Evolutionary conservation across 1,284 basidiomycete genomes (phyloP), one percentile per base, ranked within the genome.

Genomic region (Irpex rosettiformis): DNA sequence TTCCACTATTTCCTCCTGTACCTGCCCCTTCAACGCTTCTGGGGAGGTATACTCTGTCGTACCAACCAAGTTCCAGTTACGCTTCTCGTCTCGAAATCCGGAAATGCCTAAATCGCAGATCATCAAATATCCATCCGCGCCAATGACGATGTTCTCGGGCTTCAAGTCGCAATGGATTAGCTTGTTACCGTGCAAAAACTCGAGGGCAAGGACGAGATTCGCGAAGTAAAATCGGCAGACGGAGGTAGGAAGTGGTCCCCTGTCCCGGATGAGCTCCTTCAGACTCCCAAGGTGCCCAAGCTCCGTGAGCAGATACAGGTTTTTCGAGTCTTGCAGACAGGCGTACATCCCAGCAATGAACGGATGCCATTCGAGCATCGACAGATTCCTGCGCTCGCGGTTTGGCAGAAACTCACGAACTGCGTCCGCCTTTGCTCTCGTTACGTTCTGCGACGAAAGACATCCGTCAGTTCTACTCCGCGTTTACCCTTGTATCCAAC

Each of bases 161-260:
- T 94, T 94, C 65, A 95, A 79, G 69, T 94, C 91, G n/a, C 90
- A 81, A 70, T 95, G 93, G 3, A 90, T 83, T 63, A 94, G 83
- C 58, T 85, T 85, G 62, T 88, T 80, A 33, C 72, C 75, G 66
- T 91, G 89, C 2, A 96, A 73, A 70, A 90, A 91, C 56, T 86
- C 82, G 57, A 94, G 75, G 0, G 82, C 91, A 51, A 82, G 83
- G 47, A 86, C 84, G 66, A 94, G 76, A 62, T 84, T 85, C 25
- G 77, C 69, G 63, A 78, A 79, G 66, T 83, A 85, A 68, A 86
- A 86, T 4, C 72, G 69, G 5, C 73, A 71, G 0, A 64, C 67
- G 0, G 64, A 51, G 25, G 72, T 62, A 6, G 72, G 66, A 1
- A 81, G 61, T 0, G 73, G 75, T 16, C 67, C 70, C 7, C 61